Percentiles rank a stretch among this genome's conserved stretches.
These are phyloP conservation scores for Alternaria gansuensis DNA, from an alignment of 2,329 filamentous ascomycete genomes.

Conservation along the genomic window DNA sequence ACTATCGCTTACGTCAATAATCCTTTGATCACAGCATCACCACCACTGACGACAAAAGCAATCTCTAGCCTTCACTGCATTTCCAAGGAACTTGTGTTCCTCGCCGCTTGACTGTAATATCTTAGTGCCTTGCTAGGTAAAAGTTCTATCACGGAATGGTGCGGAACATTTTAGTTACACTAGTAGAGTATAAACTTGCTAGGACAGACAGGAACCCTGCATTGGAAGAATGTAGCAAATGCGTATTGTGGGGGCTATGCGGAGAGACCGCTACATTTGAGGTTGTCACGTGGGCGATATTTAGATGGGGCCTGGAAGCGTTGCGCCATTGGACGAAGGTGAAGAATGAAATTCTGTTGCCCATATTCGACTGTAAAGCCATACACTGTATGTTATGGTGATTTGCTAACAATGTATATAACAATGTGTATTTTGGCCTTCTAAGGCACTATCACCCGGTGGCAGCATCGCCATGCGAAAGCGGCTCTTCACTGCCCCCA, in stretches of 20 bases:
- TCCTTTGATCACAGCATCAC: not conserved
- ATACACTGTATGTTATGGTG: not conserved
- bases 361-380: not conserved
- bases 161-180: not conserved
- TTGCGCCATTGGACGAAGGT: not conserved
- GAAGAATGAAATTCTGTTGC: not conserved
- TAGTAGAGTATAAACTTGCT: not conserved
- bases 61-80: not conserved
- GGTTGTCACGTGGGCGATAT: no score
- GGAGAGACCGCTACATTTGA: not conserved
- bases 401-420: not conserved
- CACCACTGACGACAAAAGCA: not conserved
- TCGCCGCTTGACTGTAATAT: not conserved
- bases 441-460: not conserved
- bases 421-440: not conserved
- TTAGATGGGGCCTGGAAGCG: not conserved
- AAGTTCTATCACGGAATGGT: not conserved
- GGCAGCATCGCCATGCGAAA: not conserved
- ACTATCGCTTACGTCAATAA: not conserved
- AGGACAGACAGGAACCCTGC: not conserved
- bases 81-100: not conserved
- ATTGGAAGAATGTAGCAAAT: rapidly evolving
- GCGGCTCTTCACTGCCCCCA: not conserved
- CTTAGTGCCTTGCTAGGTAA: not conserved
- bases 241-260: not conserved